Evolutionary conservation across 768 basidiomycete species (phyloP), one percentile per base, ranked within the genome.

Genomic region (Termitomyces sp.): DNA sequence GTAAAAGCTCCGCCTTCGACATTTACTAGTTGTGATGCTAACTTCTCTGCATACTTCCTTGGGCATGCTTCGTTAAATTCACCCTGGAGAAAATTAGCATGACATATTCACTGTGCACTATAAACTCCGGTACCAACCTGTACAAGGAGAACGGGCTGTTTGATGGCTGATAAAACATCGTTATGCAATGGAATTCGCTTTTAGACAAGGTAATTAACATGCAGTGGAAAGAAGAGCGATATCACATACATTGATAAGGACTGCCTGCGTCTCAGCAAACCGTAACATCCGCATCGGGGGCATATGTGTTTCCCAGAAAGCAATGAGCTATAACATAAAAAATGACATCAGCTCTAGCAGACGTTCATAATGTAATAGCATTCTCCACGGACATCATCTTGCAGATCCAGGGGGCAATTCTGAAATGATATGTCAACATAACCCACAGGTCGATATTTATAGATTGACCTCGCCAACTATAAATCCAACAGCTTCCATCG

Each of bases 131-230:
- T 16, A 64, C 73, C 53, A 50, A 88, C 88, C 69, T 89, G 88
- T 40, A 90, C 77, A 18, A 90, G 80, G 12, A 90, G 72, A 11
- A 86, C 80, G 2, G 89, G 89, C 57, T 81, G 80, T 5, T 66
- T 80, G 48, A 91, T 80, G 38, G 68, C 62, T n/a, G 76, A 75
- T 29, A 82, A 72, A 55, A 77, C 73, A 25, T 78, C 75, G 18
- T 73, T 58, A 38, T 61, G 76, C 44, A 89, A 66, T 5, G 79
- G 77, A 33, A 76, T 76, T 60, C 88, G 77, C 89, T 91, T 9
- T 18, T 62, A 12, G 39, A 18, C 15, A 18, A 39, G 23, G 52
- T 25, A 59, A 42, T 42, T 49, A 39, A 31, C 41, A 23, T 32
- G 20, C 36, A 20, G 16, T 25, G 18, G 45, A 36, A 32, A 29